Base-by-base conservation (phyloP, 1,284 basidiomycete genomes). In the Irpex sp. region DNA sequence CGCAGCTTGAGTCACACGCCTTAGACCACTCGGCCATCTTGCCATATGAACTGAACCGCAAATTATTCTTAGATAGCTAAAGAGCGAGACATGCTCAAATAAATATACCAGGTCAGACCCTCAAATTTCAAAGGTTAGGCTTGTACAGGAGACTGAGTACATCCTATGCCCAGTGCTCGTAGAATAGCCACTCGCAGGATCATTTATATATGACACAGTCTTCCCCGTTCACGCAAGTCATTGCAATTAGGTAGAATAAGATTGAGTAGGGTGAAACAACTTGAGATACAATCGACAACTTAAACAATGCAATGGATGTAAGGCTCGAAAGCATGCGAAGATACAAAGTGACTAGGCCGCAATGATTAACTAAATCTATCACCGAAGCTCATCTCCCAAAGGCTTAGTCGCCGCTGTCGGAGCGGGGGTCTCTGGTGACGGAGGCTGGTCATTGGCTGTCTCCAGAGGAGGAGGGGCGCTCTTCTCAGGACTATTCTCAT, bases 401-500 rank as follows among this genome's bases (percentile, higher is more conserved):
- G 78, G 76, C 49, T 81, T 81, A 38, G 85, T 79, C 51, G 83
- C 82, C 48, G 87, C 84, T 7, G 81, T 71, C 13, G 86, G 85
- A 38, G 80, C 67, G 44, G 74, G 69, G n/a, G 74, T 69, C 15
- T 75, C 69, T 57, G 70, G 73, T 40, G 75, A 40, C 13, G 38
- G n/a, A 13, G 57, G 19, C 19, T n/a, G 11, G 57, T 58, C 57
- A n/a, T 11, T 48, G 36, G 69, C 61, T 56, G 73, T 72, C 69
- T 88, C 84, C 8, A 86, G 72, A 8, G 88, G 86, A 61, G 85
- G 82, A 58, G 85, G 84, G 17, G 84, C 82, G 62, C 81, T 83
- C 63, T 81, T 69, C 68, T 84, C 83, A 52, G 78, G 78, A 55
- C 82, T 82, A 71, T 92, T 85, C 72, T 89, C 84, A 71, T 96